phyloP scores from a whole-genome alignment of 306 rosid genomes.

The Rosa chinensis region DNA sequence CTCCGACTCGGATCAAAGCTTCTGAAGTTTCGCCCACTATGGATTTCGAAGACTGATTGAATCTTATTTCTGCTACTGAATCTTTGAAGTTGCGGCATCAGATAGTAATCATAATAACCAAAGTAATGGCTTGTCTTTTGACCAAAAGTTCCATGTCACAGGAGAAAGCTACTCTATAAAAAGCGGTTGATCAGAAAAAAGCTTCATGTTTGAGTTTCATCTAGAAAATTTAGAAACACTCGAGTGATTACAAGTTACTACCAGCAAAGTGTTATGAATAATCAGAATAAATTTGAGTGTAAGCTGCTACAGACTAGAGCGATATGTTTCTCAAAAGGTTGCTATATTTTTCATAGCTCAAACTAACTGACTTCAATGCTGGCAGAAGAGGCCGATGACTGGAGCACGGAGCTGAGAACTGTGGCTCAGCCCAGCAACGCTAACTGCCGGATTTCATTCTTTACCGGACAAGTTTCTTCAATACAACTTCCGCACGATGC shows the following conservation, averaged over 20 bases:
- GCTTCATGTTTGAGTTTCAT: not conserved
- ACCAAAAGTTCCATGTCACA: not conserved
- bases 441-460: not conserved
- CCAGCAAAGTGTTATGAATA: not conserved
- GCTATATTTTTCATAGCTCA: not conserved
- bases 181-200: not conserved
- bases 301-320: conserved; percentile 9
- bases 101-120: not conserved
- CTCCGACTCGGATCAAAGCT: not conserved
- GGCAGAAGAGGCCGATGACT: not conserved
- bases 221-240: not conserved
- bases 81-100: conserved; percentile 2
- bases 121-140: not conserved
- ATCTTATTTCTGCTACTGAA: not conserved
- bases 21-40: not conserved
- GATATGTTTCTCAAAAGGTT: not conserved
- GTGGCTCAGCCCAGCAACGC: not conserved
- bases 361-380: not conserved
- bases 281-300: conserved; percentile 2
- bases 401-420: not conserved
- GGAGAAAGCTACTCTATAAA: not conserved
- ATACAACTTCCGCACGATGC: conserved; percentile 82
- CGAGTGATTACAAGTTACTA: not conserved
- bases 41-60: not conserved
- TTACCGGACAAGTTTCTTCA: conserved; percentile 56